Conservation (phyloP, 345 rosid genomes). For the Corchorus olitorius region DNA sequence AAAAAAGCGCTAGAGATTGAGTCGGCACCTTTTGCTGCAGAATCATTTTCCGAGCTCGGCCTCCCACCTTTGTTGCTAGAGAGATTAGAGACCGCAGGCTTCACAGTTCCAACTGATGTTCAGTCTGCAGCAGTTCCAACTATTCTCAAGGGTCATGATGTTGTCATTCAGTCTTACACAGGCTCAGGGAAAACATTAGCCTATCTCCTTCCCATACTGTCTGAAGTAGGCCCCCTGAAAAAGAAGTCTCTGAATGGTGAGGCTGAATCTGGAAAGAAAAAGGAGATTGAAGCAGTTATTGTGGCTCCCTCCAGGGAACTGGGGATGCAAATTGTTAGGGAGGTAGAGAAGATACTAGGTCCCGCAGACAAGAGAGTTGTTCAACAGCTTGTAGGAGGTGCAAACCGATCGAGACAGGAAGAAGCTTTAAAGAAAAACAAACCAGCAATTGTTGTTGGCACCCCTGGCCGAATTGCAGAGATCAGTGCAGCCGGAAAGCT, state of each 20-base stretch:
- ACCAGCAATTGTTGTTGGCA: slow-evolving; percentile 86
- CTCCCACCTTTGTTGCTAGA: slow-evolving; percentile 63
- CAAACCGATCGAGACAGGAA: slow-evolving; percentile 92
- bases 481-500: slow-evolving; percentile 94
- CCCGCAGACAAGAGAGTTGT: slow-evolving; percentile 73
- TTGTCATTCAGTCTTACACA: slow-evolving; percentile 87
- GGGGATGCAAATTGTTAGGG: slow-evolving; percentile 96
- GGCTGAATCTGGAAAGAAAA: slow-evolving; percentile 45
- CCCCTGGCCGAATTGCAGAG: slow-evolving; percentile 93
- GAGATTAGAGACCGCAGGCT: slow-evolving; percentile 75
- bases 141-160: slow-evolving; percentile 73
- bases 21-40: slow-evolving; percentile 64
- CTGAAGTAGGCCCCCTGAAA: slow-evolving; percentile 73
- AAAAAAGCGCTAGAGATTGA: slow-evolving; percentile 50
- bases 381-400: slow-evolving; percentile 98
- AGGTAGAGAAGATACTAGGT: slow-evolving; percentile 81
- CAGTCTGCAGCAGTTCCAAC: slow-evolving; percentile 81
- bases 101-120: slow-evolving; percentile 78
- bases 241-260: slow-evolving; percentile 35
- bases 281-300: slow-evolving; percentile 77
- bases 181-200: slow-evolving; percentile 95
- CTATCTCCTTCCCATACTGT: slow-evolving; percentile 82
- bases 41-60: slow-evolving; percentile 88
- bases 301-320: slow-evolving; percentile 97
- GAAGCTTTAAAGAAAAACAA: slow-evolving; percentile 95